phyloP scores from a whole-genome alignment of 495 filamentous ascomycete species.

The Trichocladium antarcticum region DNA sequence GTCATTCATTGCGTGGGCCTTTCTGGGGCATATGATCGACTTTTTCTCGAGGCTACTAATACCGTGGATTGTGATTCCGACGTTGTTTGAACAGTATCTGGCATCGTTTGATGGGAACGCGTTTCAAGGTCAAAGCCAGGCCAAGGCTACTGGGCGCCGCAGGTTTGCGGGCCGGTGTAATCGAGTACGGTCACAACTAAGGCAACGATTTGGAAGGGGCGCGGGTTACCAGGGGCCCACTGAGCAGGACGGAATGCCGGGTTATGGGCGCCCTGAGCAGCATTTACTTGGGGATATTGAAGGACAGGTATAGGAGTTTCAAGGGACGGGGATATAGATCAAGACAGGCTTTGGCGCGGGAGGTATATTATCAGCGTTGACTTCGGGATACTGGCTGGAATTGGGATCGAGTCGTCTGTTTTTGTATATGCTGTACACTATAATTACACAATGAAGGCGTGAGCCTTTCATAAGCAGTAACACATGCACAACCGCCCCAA shows the following conservation, averaged over 20 bases:
- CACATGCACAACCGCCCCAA: not conserved
- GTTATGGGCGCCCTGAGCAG: not conserved
- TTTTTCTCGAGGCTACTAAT: conserved; percentile 10
- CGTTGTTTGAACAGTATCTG: conserved; percentile 13
- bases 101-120: conserved; percentile 29
- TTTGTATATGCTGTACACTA: too few relatives aligned
- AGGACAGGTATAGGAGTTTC: not conserved
- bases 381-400: too few relatives aligned
- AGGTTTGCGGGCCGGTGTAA: not conserved
- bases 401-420: too few relatives aligned
- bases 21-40: conserved; percentile 12
- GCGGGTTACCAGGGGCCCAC: conserved; percentile 26
- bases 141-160: not conserved
- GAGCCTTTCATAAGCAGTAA: too few relatives aligned
- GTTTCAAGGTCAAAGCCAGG: not conserved
- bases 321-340: not conserved
- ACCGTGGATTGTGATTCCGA: conserved; percentile 6
- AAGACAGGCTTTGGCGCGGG: too few relatives aligned
- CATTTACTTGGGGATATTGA: conserved; percentile 9
- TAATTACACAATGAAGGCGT: not conserved
- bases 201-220: not conserved
- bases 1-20: conserved; percentile 15
- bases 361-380: too few relatives aligned
- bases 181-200: not conserved
- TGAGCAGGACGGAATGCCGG: not conserved